Conservation (phyloP, 345 rosid genomes). For the Erucastrum elatum region DNA sequence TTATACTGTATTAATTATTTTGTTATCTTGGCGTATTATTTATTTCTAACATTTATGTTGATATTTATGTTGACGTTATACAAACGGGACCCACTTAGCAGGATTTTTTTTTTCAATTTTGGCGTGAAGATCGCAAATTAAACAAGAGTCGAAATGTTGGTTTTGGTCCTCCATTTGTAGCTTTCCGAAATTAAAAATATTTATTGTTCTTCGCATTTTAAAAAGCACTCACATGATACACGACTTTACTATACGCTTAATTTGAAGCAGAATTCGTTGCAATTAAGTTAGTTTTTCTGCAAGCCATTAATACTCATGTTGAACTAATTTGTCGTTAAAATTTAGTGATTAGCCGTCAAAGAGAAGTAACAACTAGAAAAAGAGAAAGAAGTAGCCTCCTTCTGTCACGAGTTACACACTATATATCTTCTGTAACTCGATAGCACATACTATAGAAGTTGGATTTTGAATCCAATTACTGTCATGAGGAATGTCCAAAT, state of each 20-base stretch:
- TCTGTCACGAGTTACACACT: background rate
- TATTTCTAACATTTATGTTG: background rate
- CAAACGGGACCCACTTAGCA: background rate
- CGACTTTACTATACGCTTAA: background rate
- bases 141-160: conserved; percentile 8
- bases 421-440: background rate
- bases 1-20: no score
- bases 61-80: background rate
- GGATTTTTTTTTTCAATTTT: background rate
- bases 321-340: background rate
- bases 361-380: background rate
- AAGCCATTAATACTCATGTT: background rate
- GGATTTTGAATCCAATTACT: background rate
- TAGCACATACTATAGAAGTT: background rate
- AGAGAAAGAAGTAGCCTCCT: background rate
- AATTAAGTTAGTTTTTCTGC: background rate
- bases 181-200: background rate
- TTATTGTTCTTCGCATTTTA: conserved; percentile 5
- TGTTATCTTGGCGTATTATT: no score
- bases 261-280: background rate
- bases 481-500: background rate
- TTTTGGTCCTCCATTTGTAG: conserved; percentile 18
- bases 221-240: conserved; percentile 17
- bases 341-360: background rate
- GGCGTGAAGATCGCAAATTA: conserved; percentile 27